Conservation (phyloP, 2,329 filamentous ascomycete genomes). For the Periconia digitata region DNA sequence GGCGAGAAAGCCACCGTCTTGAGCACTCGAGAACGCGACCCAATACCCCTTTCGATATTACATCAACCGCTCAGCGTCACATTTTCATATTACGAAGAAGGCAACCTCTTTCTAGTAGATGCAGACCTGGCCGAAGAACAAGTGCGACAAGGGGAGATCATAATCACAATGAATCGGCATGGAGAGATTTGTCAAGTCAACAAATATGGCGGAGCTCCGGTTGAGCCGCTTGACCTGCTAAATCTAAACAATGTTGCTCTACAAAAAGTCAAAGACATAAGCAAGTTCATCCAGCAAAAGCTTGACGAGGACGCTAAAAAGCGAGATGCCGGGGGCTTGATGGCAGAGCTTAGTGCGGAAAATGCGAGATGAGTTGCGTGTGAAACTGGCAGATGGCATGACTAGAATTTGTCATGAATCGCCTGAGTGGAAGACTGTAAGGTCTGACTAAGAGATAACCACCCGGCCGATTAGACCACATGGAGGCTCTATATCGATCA, state of each 20-base stretch:
- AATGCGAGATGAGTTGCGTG: slow-evolving; percentile 68
- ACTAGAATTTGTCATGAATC: slow-evolving; percentile 5
- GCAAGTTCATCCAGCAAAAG: slow-evolving; percentile 69
- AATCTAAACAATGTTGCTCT: slow-evolving; percentile 74
- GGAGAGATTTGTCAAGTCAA: slow-evolving; percentile 90
- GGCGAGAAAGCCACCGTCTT: slow-evolving; percentile 85
- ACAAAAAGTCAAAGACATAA: slow-evolving; percentile 78
- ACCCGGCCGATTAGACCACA: background rate
- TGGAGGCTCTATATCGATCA: too few relatives aligned
- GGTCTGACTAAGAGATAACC: background rate
- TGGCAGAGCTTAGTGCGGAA: slow-evolving; percentile 79
- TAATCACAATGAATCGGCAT: slow-evolving; percentile 83
- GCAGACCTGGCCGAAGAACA: slow-evolving; percentile 75
- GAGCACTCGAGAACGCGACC: slow-evolving; percentile 80
- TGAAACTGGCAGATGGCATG: background rate
- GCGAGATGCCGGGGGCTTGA: slow-evolving; percentile 75
- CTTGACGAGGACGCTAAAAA: slow-evolving; percentile 77
- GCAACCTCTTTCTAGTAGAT: slow-evolving; percentile 72
- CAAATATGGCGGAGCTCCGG: slow-evolving; percentile 81
- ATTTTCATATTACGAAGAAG: slow-evolving; percentile 80
- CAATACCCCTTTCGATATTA: slow-evolving; percentile 84
- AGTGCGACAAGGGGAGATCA: slow-evolving; percentile 70
- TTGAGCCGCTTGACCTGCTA: slow-evolving; percentile 78
- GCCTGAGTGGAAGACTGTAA: slow-evolving; percentile 5
- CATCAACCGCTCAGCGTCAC: slow-evolving; percentile 92